Conservation (phyloP, 2,329 filamentous ascomycete species). For the Dactylellina leptospora region DNA sequence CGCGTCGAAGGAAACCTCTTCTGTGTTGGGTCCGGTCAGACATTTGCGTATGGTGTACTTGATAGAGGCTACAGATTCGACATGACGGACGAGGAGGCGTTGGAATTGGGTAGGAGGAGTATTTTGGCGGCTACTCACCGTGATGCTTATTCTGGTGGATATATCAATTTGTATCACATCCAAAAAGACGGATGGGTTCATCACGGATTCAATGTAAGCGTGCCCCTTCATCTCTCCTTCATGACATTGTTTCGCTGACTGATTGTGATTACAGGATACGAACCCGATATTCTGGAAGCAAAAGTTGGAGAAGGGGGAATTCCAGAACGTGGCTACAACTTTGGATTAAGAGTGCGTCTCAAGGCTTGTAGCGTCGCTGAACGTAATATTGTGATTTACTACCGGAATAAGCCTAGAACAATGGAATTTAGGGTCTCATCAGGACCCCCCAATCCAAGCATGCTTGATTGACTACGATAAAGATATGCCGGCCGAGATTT, state of each 20-base stretch:
- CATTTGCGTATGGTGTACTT: conserved; percentile 96
- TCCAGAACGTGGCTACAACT: conserved; percentile 85
- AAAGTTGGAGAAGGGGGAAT: conserved; percentile 98
- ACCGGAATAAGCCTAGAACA: background rate
- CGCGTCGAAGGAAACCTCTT: conserved; percentile 92
- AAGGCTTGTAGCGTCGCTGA: background rate
- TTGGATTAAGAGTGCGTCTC: conserved; percentile 16
- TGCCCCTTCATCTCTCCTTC: background rate
- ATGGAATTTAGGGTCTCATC: too few relatives aligned
- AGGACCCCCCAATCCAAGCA: too few relatives aligned
- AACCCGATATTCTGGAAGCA: conserved; percentile 99
- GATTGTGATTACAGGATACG: conserved; percentile 70
- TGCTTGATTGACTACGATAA: too few relatives aligned
- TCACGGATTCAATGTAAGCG: conserved; percentile 79
- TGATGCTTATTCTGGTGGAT: conserved; percentile 98
- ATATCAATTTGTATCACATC: conserved; percentile 98
- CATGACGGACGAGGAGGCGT: conserved; percentile 82
- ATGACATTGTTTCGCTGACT: conserved; percentile 4
- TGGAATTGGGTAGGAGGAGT: conserved; percentile 88
- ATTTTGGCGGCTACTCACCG: conserved; percentile 96
- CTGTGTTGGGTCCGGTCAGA: conserved; percentile 97
- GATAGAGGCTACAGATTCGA: conserved; percentile 96
- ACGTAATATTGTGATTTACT: background rate
- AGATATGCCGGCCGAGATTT: too few relatives aligned
- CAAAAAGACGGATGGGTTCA: conserved; percentile 99